Evolutionary conservation across 2,329 filamentous ascomycete genomes (phyloP).

Genomic region (Zymoseptoria tritici): DNA sequence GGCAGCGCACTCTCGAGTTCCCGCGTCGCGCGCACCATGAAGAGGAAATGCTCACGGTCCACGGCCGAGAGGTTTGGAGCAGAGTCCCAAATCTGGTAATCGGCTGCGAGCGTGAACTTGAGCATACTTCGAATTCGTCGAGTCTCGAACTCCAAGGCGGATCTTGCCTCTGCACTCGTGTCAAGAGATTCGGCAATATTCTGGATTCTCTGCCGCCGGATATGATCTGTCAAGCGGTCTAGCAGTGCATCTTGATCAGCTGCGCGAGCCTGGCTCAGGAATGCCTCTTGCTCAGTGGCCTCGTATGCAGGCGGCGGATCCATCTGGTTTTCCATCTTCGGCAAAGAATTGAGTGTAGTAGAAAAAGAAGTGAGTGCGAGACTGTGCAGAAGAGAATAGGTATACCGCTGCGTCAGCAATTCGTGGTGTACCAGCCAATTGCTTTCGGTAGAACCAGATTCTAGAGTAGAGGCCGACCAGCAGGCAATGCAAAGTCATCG

Average conservation of each 20-base stretch:
- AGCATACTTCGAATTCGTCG: neutral
- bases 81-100: neutral
- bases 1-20: neutral
- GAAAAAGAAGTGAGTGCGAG: neutral
- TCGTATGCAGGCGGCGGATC: neutral
- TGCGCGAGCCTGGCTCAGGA: no score
- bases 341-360: neutral
- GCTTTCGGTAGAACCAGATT: no score
- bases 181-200: neutral
- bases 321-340: neutral
- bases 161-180: neutral
- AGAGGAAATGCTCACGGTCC: conserved; percentile 2
- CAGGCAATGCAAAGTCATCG: no score
- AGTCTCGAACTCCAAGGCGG: neutral
- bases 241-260: neutral
- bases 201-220: neutral
- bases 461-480: no score
- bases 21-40: neutral
- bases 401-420: no score
- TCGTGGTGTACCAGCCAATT: no score
- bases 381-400: no score
- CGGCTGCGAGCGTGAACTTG: neutral
- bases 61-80: neutral
- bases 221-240: neutral
- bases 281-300: neutral